phyloP scores from a whole-genome alignment of 1,284 basidiomycete species.

The Prillingera fragicola region DNA sequence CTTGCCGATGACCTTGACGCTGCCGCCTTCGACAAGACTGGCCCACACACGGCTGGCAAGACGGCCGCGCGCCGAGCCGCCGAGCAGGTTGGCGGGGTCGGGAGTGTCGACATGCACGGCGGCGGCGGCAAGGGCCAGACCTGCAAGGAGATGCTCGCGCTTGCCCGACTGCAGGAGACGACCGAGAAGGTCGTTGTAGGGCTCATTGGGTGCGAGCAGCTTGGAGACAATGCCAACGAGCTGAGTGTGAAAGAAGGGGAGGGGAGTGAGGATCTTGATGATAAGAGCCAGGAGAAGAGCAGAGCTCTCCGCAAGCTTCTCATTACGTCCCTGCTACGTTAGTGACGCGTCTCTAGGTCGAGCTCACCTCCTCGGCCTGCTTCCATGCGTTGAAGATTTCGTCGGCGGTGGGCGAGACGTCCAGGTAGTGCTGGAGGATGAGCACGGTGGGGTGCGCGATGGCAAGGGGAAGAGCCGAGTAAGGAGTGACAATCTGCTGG shows the following conservation, averaged over 20 bases:
- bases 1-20: constrained; percentile 41
- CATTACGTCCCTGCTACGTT: constrained; percentile 31
- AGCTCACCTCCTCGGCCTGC: constrained; percentile 38
- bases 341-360: not conserved
- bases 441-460: constrained; percentile 45
- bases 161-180: constrained; percentile 40
- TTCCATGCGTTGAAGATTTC: constrained; percentile 48
- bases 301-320: constrained; percentile 33
- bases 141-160: constrained; percentile 40
- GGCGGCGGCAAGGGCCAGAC: constrained; percentile 35
- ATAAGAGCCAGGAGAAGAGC: constrained; percentile 39
- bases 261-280: constrained; percentile 39
- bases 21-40: constrained; percentile 37
- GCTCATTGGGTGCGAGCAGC: constrained; percentile 33
- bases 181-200: constrained; percentile 39
- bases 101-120: constrained; percentile 39
- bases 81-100: constrained; percentile 16
- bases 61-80: constrained; percentile 23
- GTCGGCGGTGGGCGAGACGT: constrained; percentile 41
- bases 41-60: constrained; percentile 37
- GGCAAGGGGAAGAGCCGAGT: constrained; percentile 38
- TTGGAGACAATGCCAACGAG: constrained; percentile 42
- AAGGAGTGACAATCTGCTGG: constrained; percentile 44
- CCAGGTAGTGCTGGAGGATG: constrained; percentile 47
- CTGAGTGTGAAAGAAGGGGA: constrained; percentile 47